phyloP scores from a whole-genome alignment of 2,329 filamentous ascomycete genomes.

The Cordyceps tenuipes region DNA sequence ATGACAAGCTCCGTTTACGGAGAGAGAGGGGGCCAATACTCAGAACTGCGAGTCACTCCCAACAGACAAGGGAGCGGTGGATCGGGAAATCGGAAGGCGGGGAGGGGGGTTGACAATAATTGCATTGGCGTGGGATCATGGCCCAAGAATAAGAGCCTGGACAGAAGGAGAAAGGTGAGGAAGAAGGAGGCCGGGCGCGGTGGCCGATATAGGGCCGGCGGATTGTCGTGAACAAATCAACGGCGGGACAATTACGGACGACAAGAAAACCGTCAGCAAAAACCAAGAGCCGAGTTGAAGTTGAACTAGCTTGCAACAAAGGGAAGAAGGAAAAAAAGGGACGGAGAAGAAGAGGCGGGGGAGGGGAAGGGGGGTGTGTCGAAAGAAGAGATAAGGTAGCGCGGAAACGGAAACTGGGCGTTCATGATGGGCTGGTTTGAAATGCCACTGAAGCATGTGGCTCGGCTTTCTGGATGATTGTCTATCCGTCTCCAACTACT shows the following conservation, averaged over 20 bases:
- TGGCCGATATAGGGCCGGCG: conserved; percentile 11
- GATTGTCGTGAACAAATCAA: conserved; percentile 12
- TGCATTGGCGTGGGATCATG: neutral
- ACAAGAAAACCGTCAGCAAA: neutral
- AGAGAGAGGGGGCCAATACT: neutral
- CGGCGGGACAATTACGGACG: conserved; percentile 7
- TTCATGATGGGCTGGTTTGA: neutral
- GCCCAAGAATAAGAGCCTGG: too few relatives aligned
- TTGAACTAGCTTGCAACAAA: neutral
- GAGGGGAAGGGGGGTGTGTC: neutral
- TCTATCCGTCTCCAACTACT: neutral
- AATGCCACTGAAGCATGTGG: conserved; percentile 7
- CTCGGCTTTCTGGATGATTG: neutral
- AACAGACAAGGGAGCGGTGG: neutral
- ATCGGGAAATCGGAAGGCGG: conserved; percentile 5
- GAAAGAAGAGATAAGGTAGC: conserved; percentile 7
- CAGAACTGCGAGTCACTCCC: neutral
- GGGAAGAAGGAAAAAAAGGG: neutral
- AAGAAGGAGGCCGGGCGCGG: neutral
- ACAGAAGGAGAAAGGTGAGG: neutral
- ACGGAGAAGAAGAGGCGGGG: neutral
- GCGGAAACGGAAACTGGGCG: neutral
- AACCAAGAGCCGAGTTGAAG: neutral
- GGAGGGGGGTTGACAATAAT: neutral
- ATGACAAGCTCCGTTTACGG: conserved; percentile 7